These are phyloP conservation scores for Wickerhamiella galacta DNA, from an alignment of 805 yeast genomes.

Conservation along the genomic window DNA sequence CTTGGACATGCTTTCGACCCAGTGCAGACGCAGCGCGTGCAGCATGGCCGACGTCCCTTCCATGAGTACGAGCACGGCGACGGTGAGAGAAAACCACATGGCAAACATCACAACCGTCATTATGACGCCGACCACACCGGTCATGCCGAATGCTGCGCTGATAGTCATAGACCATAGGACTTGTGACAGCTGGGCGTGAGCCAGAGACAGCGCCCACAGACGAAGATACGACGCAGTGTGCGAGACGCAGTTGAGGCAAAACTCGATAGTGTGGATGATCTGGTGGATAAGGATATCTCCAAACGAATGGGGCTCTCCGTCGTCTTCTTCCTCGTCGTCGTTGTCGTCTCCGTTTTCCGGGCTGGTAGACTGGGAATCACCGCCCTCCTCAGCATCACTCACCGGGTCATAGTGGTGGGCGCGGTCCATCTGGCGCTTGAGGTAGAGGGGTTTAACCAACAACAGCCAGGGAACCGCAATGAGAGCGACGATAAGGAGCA, in stretches of 20 bases:
- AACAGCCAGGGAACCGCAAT: conserved; percentile 87
- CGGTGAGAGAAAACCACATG: conserved; percentile 88
- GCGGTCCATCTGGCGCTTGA: conserved; percentile 37
- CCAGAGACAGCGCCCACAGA: conserved; percentile 92
- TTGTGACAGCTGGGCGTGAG: conserved; percentile 90
- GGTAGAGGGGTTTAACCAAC: conserved; percentile 62
- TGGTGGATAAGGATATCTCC: conserved; percentile 95
- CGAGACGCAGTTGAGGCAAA: conserved; percentile 92
- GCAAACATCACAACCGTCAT: conserved; percentile 71
- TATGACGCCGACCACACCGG: conserved; percentile 51
- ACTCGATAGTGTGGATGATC: conserved; percentile 93
- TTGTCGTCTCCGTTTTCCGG: conserved; percentile 8
- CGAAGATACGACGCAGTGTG: conserved; percentile 95
- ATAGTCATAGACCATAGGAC: conserved; percentile 96
- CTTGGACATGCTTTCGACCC: conserved; percentile 99
- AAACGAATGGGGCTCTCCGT: conserved; percentile 45
- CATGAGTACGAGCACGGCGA: conserved; percentile 83
- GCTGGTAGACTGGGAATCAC: conserved; percentile 12
- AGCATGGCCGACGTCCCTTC: conserved; percentile 99
- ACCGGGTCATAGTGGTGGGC: conserved; percentile 36
- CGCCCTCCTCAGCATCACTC: conserved; percentile 23
- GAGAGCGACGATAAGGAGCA: conserved; percentile 59
- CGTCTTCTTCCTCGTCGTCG: conserved; percentile 36
- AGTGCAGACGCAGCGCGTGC: conserved; percentile 93
- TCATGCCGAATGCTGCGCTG: conserved; percentile 51